A percentile compares a stretch with the other conserved stretches of the same genome.
phyloP scores from a whole-genome alignment of 495 filamentous ascomycete genomes.

The Coniosporium apollinis region DNA sequence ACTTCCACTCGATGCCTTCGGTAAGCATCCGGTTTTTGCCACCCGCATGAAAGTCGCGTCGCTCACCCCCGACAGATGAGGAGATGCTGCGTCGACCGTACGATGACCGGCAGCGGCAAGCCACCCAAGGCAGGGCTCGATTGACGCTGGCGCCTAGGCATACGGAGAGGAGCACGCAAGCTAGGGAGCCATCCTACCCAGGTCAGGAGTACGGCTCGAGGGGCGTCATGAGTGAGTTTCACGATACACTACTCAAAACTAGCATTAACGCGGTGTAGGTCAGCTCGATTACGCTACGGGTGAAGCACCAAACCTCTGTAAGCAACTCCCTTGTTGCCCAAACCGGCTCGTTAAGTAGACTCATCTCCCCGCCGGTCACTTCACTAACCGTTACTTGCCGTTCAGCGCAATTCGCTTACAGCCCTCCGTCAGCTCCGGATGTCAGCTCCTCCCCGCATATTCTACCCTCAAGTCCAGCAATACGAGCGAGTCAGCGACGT shows the following conservation, averaged over 20 bases:
- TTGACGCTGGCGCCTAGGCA: slow-evolving; percentile 12
- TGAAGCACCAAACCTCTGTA: too few relatives aligned
- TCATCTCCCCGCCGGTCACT: too few relatives aligned
- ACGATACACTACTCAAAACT: too few relatives aligned
- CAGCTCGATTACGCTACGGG: too few relatives aligned
- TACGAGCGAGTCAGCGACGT: slow-evolving; percentile 19
- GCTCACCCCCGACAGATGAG: slow-evolving; percentile 14
- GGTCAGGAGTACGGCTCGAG: too few relatives aligned
- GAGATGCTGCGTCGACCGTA: slow-evolving; percentile 12
- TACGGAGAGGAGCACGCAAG: too few relatives aligned
- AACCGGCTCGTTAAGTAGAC: too few relatives aligned
- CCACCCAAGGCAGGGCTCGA: slow-evolving; percentile 13
- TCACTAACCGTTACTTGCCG: background rate
- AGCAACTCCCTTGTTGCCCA: too few relatives aligned
- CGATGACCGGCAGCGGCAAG: slow-evolving; percentile 14
- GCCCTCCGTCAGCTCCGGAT: slow-evolving; percentile 1
- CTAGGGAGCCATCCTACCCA: too few relatives aligned
- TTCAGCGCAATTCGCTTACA: slow-evolving; percentile 8
- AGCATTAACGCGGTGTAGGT: too few relatives aligned
- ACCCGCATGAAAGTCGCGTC: background rate
- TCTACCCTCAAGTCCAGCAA: slow-evolving; percentile 20
- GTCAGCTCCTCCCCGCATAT: slow-evolving; percentile 6
- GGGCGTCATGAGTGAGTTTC: too few relatives aligned
- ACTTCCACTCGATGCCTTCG: slow-evolving; percentile 30
- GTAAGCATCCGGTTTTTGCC: slow-evolving; percentile 24